Conservation (phyloP, 2,329 filamentous ascomycete species). For the Exophiala lecanii-corni region DNA sequence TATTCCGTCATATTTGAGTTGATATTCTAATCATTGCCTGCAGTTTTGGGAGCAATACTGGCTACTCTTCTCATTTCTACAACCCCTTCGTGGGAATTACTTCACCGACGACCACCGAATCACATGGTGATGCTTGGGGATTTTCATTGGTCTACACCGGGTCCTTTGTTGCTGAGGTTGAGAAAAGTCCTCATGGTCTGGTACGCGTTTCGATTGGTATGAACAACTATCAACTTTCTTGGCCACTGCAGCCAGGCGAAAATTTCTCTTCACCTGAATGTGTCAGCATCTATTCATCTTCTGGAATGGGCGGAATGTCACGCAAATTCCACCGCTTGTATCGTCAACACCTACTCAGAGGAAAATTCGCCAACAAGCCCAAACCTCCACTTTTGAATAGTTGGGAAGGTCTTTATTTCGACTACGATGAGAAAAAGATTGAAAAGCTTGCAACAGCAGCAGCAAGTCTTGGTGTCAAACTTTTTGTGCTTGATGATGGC, state of each 20-base stretch:
- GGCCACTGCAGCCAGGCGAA: conserved; percentile 52
- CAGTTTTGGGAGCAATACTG: conserved; percentile 54
- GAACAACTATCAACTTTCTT: conserved; percentile 58
- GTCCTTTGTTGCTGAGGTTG: conserved; percentile 58
- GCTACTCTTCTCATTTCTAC: conserved; percentile 60
- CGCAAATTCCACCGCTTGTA: conserved; percentile 59
- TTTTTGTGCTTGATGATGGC: conserved; percentile 63
- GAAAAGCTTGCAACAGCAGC: conserved; percentile 53
- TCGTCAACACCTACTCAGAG: conserved; percentile 56
- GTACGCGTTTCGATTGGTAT: conserved; percentile 58
- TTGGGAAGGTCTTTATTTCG: conserved; percentile 60
- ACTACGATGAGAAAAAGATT: conserved; percentile 55
- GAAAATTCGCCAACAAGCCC: conserved; percentile 49
- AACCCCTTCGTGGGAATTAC: conserved; percentile 61
- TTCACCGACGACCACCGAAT: conserved; percentile 55
- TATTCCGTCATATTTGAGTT: background rate
- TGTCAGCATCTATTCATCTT: conserved; percentile 56
- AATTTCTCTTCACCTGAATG: conserved; percentile 59
- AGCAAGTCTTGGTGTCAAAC: conserved; percentile 55
- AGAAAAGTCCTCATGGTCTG: conserved; percentile 58
- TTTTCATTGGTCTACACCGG: conserved; percentile 63
- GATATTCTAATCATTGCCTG: too few species aligned
- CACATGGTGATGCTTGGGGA: conserved; percentile 58
- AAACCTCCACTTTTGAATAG: conserved; percentile 59
- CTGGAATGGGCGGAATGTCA: conserved; percentile 59